Conservation (phyloP, 306 rosid species). For the Cicer arietinum region DNA sequence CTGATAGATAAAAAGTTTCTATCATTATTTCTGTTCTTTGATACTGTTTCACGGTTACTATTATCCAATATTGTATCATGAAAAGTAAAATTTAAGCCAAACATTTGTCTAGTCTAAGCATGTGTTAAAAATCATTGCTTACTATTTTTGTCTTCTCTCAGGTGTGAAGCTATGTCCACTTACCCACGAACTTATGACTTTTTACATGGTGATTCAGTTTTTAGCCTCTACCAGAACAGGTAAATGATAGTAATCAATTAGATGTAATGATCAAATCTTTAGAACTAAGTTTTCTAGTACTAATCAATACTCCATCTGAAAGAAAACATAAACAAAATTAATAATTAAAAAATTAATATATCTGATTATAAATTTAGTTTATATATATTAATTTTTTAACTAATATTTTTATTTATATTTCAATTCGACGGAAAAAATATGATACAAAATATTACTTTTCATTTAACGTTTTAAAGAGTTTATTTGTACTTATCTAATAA, state of each 20-base stretch:
- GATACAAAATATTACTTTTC: neutral
- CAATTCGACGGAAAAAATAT: neutral
- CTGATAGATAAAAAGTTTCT: neutral
- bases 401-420: no score
- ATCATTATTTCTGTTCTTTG: slow-evolving; percentile 19
- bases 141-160: slow-evolving; percentile 43
- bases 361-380: no score
- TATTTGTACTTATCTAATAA: neutral
- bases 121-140: slow-evolving; percentile 34
- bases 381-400: no score
- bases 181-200: slow-evolving; percentile 93
- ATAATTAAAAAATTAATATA: no score
- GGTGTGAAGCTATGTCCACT: slow-evolving; percentile 99
- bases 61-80: slow-evolving; percentile 16
- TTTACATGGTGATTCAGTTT: slow-evolving; percentile 84
- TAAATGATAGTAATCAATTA: slow-evolving; percentile 39
- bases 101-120: slow-evolving; percentile 2
- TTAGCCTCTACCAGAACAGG: slow-evolving; percentile 81
- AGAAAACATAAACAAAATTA: no score
- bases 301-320: neutral
- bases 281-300: neutral
- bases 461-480: neutral
- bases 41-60: slow-evolving; percentile 32
- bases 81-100: neutral
- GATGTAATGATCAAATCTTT: slow-evolving; percentile 1